Conservation (phyloP, 257 asterid species). For the Nyctanthes arbortristis region DNA sequence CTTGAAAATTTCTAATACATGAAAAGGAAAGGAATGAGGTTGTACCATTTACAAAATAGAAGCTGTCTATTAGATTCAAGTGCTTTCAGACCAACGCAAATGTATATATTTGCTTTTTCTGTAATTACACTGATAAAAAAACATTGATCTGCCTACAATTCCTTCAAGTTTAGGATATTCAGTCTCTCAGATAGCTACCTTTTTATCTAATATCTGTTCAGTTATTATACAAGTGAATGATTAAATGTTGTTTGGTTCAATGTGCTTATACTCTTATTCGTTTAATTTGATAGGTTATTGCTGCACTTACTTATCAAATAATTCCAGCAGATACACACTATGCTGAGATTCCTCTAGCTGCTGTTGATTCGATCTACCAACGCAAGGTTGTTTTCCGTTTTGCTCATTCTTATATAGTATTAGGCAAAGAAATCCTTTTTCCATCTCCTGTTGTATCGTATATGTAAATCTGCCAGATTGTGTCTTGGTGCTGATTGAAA, state of each 20-base stretch:
- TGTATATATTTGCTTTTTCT: background rate
- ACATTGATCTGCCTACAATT: background rate
- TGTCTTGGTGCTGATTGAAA: background rate
- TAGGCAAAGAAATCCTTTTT: background rate
- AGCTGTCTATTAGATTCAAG: background rate
- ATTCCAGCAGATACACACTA: constrained; percentile 78
- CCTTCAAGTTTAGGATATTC: background rate
- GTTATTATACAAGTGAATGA: background rate
- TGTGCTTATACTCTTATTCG: constrained; percentile 10
- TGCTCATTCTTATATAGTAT: background rate
- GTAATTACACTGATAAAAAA: background rate
- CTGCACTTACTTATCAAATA: constrained; percentile 87
- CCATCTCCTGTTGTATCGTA: background rate
- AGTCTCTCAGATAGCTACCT: background rate
- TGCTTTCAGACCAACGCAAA: background rate
- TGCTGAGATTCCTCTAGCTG: constrained; percentile 97
- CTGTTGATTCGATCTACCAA: constrained; percentile 67
- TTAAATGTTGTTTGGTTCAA: background rate
- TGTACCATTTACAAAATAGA: background rate
- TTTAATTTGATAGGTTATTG: constrained; percentile 54
- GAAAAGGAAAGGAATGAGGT: background rate
- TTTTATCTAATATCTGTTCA: constrained; percentile 6
- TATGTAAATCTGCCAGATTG: background rate
- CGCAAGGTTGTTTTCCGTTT: constrained; percentile 51
- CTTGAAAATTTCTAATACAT: background rate